Evolutionary conservation across 345 rosid genomes (phyloP).

Genomic region (Pistacia vera): DNA sequence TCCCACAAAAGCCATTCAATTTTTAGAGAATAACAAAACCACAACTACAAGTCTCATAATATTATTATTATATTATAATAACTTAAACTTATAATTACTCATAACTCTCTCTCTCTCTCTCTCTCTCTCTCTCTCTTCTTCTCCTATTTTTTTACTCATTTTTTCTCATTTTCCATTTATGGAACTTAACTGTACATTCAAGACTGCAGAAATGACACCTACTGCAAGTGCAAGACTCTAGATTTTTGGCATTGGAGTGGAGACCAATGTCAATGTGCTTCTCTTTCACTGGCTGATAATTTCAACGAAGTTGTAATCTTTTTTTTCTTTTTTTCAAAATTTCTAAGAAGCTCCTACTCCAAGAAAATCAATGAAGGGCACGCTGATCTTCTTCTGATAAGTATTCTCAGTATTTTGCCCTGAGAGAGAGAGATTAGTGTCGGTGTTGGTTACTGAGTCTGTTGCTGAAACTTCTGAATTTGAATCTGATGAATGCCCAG

Average conservation of each 20-base stretch:
- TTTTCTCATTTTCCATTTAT: slow-evolving; percentile 15
- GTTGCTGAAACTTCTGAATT: slow-evolving; percentile 54
- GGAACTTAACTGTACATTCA: slow-evolving; percentile 29
- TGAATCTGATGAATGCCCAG: slow-evolving; percentile 48
- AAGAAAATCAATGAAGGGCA: slow-evolving; percentile 66
- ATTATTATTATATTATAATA: slow-evolving; percentile 8
- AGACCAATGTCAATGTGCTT: not conserved
- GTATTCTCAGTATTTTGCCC: slow-evolving; percentile 21
- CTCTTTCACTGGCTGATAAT: slow-evolving; percentile 3
- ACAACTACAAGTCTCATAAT: slow-evolving; percentile 12
- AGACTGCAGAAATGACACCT: slow-evolving; percentile 19
- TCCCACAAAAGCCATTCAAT: not conserved
- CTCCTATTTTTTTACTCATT: not conserved
- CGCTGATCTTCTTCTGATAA: slow-evolving; percentile 28
- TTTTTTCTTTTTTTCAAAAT: not conserved
- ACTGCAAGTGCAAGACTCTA: not conserved
- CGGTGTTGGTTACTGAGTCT: slow-evolving; percentile 45
- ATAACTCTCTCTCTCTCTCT: not conserved
- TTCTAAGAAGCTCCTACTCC: slow-evolving; percentile 52
- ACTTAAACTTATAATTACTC: slow-evolving; percentile 15
- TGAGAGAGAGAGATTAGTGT: slow-evolving; percentile 26
- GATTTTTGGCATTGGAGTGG: not conserved
- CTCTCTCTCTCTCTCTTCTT: no score
- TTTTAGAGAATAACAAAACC: slow-evolving; percentile 22
- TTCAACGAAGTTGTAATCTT: not conserved